A percentile compares a stretch with the other conserved stretches of the same genome.
These are phyloP conservation scores for Chimonanthus praecox DNA, from an alignment of 164 flowering plant species.

Conservation along the genomic window DNA sequence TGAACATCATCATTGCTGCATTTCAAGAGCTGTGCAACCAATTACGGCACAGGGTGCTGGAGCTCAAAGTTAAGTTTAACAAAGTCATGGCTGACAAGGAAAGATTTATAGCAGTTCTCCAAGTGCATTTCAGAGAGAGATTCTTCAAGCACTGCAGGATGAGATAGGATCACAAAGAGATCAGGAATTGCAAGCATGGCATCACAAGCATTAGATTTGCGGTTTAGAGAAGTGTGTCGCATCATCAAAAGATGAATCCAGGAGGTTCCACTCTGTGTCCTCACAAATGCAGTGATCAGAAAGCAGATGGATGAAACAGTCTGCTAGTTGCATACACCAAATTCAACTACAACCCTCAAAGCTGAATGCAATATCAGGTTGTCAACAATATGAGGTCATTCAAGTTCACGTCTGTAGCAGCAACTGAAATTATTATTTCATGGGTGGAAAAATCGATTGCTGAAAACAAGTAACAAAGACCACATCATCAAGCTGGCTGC, in stretches of 20 bases:
- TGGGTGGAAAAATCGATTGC: slow-evolving; percentile 12
- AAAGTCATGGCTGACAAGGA: slow-evolving; percentile 11
- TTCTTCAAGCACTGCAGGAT: slow-evolving; percentile 9
- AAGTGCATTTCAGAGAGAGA: slow-evolving; percentile 9
- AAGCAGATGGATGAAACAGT: slow-evolving; percentile 16
- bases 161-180: slow-evolving; percentile 1
- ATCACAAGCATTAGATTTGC: slow-evolving; percentile 12
- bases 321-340: slow-evolving; percentile 6
- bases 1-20: neutral
- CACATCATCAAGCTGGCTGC: slow-evolving; percentile 7
- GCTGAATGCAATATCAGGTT: slow-evolving; percentile 11
- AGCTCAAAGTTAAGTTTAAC: slow-evolving; percentile 4
- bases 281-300: slow-evolving; percentile 13
- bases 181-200: slow-evolving; percentile 4
- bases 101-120: slow-evolving; percentile 18
- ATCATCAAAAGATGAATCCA: slow-evolving; percentile 15
- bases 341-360: slow-evolving; percentile 2
- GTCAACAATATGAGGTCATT: slow-evolving; percentile 12
- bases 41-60: neutral
- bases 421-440: slow-evolving; percentile 13
- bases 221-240: slow-evolving; percentile 2
- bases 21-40: slow-evolving; percentile 18
- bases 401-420: slow-evolving; percentile 12
- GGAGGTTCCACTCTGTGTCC: slow-evolving; percentile 12
- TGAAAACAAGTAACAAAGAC: slow-evolving; percentile 5